Evolutionary conservation across 208 protist species (phyloP), one percentile per base, ranked within the genome.

Genomic region (Acanthamoeba lenticulata): DNA sequence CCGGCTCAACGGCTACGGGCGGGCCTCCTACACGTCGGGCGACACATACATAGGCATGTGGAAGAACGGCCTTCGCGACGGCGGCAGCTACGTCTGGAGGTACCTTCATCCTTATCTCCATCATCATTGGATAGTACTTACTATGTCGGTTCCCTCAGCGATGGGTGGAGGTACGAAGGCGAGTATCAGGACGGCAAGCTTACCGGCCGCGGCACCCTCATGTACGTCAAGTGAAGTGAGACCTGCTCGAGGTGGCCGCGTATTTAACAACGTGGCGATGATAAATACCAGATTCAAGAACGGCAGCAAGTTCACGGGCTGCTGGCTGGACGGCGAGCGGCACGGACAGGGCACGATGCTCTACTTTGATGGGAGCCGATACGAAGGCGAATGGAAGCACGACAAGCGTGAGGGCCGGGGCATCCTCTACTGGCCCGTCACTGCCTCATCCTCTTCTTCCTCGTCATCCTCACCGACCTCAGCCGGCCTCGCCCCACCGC

Each of bases 31-130:
- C 79, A 88, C 79, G 15, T 88, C 79, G 11, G 79, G 79, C 34
- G 79, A 88, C 79, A 88, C 79, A 60, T 88, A 88, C 79, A 88
- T 88, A 88, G 79, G 79, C 45, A 49, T 62, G 47, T 88, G 79
- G 79, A 88, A 88, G 44, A 88, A 88, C 79, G 79, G 79, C 4
- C 79, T 88, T 13, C 42, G 79, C 29, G 79, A 88, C 42, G 79
- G 79, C 2, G 79, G 79, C 45, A 40, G 45, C 17, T 88, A 88
- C 24, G 79, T 88, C 0, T 88, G 79, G 79, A 88, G 65, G 65
- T 77, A 19, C 34, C n/a, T n/a, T n/a, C n/a, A n/a, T n/a, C n/a
- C 32, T 17, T n/a, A 60, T 60, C 52, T 21, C 24, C 49, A 9
- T 55, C 3, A 55, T 21, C 49, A 9, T 72, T 13, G 11, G 21